Base-by-base conservation (phyloP, 2,329 filamentous ascomycete species). In the Pseudogymnoascus destructans region DNA sequence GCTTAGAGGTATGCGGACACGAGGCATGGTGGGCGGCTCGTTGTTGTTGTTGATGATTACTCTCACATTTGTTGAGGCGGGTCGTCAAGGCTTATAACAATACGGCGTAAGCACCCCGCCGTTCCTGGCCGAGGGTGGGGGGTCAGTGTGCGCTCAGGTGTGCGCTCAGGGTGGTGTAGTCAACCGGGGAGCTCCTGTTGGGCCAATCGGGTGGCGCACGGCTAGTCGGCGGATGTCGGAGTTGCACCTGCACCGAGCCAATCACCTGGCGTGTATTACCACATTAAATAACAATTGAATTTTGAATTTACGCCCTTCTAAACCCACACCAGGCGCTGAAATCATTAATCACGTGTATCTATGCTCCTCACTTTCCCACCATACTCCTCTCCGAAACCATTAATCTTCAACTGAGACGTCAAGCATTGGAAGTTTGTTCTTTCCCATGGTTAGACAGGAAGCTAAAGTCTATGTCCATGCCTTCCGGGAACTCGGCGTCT, bases 11-110 rank as follows among this genome's bases (percentile, higher is more conserved):
- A 52, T 52, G 46, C 46, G 46, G 46, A 52, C 46, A 30, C 46
- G 46, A 19, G 58, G 77, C 67, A 19, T 75, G 72, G 19, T 70
- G 58, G 2, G 69, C 67, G 55, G 73, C 70, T 61, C 57, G 17
- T 63, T 64, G 21, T 64, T 40, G 25, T 60, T 57, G 55, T 59
- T 60, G n/a, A 17, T 30, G 27, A 3, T 30, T 30, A 63, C 19
- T 10, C 61, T 59, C 33, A 63, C 23, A 25, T 59, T 59, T 40
- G 59, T 57, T 38, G 57, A 23, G 5, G 55, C 17, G n/a, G 32
- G 27, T 54, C 57, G 30, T 66, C 58, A 40, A 64, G 58, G 57
- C 62, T 58, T 32, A 66, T 54, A 17, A 60, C 35, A 27, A 66
- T 63, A n/a, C n/a, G n/a, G n/a, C n/a, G n/a, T n/a, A 33, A 61